Percentiles rank a stretch among this genome's conserved stretches.
Evolutionary conservation across 2,329 filamentous ascomycete species (phyloP).

Genomic region (Fonsecaea erecta): DNA sequence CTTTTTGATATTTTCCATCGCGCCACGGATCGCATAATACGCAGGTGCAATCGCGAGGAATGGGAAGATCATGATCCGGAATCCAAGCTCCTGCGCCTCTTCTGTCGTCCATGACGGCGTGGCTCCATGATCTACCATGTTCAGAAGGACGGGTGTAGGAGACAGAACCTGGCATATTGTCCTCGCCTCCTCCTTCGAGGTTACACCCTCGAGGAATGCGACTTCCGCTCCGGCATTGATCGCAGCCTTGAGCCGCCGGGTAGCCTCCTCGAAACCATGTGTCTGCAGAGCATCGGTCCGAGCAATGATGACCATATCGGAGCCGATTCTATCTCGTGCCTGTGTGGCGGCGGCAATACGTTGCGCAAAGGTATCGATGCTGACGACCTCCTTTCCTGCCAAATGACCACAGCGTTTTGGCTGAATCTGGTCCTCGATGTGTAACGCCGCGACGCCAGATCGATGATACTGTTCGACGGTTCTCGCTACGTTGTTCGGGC

Average conservation of each 20-base stretch:
- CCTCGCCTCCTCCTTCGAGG: constrained; percentile 45
- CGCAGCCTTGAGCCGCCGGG: constrained; percentile 45
- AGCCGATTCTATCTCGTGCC: constrained; percentile 43
- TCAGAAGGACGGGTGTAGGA: constrained; percentile 48
- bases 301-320: constrained; percentile 52
- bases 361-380: constrained; percentile 41
- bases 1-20: constrained; percentile 44
- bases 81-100: constrained; percentile 49
- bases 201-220: constrained; percentile 49
- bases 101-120: constrained; percentile 46
- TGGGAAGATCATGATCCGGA: constrained; percentile 50
- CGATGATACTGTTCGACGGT: constrained; percentile 57
- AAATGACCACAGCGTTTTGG: constrained; percentile 45
- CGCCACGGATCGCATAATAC: constrained; percentile 44
- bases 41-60: constrained; percentile 36
- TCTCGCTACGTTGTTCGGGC: constrained; percentile 54
- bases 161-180: constrained; percentile 43
- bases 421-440: constrained; percentile 58
- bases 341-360: constrained; percentile 48
- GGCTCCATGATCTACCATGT: constrained; percentile 51
- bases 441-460: constrained; percentile 60
- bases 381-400: constrained; percentile 47
- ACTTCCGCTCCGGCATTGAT: constrained; percentile 48
- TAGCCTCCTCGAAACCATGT: constrained; percentile 47
- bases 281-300: constrained; percentile 45